Evolutionary conservation across 139 green algal genomes (phyloP).

Genomic region (Asterochloris sp.): DNA sequence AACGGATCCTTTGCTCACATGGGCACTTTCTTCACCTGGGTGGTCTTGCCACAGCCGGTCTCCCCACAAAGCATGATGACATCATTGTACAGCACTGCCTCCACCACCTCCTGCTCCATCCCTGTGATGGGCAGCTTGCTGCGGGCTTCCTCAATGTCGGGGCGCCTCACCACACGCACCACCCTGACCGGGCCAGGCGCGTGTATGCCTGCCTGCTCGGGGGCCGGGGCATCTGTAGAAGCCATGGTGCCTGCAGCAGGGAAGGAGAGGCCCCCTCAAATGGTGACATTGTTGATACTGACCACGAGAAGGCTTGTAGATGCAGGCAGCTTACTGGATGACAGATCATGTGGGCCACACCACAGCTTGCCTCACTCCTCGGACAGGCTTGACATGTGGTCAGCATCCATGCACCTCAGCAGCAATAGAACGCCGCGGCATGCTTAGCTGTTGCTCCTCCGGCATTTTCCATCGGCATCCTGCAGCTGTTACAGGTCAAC

Average conservation of each 20-base stretch:
- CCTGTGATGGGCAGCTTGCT: conserved; percentile 78
- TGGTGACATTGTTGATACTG: too few relatives aligned
- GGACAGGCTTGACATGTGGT: too few relatives aligned
- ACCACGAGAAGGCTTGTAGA: background rate
- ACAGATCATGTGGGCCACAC: too few relatives aligned
- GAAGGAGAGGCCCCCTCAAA: too few relatives aligned
- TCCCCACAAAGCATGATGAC: conserved; percentile 87
- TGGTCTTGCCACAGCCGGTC: conserved; percentile 94
- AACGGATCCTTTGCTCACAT: too few relatives aligned
- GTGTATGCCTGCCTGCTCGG: background rate
- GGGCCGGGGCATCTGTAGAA: conserved; percentile 11
- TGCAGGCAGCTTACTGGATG: conserved; percentile 11
- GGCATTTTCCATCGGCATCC: too few relatives aligned
- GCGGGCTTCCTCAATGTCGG: conserved; percentile 46
- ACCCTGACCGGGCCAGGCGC: conserved; percentile 30
- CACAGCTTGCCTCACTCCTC: too few relatives aligned
- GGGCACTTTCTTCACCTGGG: conserved; percentile 50
- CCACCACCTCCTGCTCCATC: conserved; percentile 93
- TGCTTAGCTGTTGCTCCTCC: too few relatives aligned
- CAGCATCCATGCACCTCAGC: too few relatives aligned
- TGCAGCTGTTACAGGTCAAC: too few relatives aligned
- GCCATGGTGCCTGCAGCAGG: conserved; percentile 19
- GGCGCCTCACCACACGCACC: conserved; percentile 35
- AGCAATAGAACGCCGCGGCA: too few relatives aligned
- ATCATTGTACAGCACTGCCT: conserved; percentile 64